phyloP scores from a whole-genome alignment of 2,329 filamentous ascomycete species.

The Epicoccum nigrum region DNA sequence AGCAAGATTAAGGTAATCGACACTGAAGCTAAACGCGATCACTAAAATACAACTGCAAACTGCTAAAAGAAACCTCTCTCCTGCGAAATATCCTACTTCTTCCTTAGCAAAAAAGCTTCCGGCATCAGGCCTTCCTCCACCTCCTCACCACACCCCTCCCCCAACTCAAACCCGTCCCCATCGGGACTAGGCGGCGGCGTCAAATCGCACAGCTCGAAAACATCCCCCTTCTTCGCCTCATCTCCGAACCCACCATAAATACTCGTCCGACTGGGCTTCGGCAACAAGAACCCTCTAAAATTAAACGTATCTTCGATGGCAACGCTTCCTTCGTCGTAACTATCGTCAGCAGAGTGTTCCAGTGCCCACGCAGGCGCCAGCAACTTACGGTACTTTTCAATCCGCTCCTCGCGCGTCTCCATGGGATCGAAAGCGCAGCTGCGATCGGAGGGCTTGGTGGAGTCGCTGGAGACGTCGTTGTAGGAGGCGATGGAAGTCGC shows the following conservation, averaged over 20 bases:
- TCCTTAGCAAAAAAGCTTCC: not conserved
- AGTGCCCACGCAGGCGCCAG: not conserved
- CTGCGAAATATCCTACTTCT: too few relatives aligned
- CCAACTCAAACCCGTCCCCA: too few relatives aligned
- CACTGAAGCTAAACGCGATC: too few relatives aligned
- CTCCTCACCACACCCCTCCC: not conserved
- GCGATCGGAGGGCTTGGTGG: too few relatives aligned
- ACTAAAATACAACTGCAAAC: too few relatives aligned
- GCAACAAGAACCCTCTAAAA: not conserved
- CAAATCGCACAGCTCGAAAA: not conserved
- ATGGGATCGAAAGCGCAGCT: conserved; percentile 5
- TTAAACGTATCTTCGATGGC: not conserved
- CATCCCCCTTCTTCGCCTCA: not conserved
- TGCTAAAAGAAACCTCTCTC: too few relatives aligned
- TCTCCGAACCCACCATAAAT: conserved; percentile 5
- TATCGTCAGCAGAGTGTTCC: not conserved
- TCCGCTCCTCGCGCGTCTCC: not conserved
- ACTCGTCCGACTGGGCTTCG: conserved; percentile 4
- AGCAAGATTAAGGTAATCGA: too few relatives aligned
- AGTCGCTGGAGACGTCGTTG: not conserved
- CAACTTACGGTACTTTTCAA: not conserved
- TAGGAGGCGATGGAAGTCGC: not conserved
- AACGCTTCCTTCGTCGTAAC: too few relatives aligned
- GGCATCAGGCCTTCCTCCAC: not conserved
- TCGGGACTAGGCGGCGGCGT: not conserved